Percentiles rank a stretch among this genome's conserved stretches.
phyloP scores from a whole-genome alignment of 2,329 filamentous ascomycete genomes.

The Zelopaecilomyces penicillatus region DNA sequence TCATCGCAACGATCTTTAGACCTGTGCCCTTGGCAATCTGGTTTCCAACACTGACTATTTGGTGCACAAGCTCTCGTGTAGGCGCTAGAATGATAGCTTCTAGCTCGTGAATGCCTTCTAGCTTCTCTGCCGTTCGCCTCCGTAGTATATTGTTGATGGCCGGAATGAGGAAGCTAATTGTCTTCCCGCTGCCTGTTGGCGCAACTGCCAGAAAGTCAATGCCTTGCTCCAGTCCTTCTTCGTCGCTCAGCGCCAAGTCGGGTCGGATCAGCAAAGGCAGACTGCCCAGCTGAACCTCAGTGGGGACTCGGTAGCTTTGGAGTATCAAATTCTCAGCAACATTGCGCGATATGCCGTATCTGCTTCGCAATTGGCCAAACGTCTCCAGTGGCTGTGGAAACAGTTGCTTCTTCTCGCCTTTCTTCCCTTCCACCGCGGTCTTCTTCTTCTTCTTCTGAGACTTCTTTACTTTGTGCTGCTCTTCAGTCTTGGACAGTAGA shows the following conservation, averaged over 20 bases:
- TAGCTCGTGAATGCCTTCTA: conserved; percentile 37
- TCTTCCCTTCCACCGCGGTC: conserved; percentile 36
- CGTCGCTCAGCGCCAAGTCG: conserved; percentile 37
- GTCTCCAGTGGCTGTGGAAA: conserved; percentile 72
- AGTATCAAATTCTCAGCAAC: conserved; percentile 69
- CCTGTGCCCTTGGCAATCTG: conserved; percentile 72
- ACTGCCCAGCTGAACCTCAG: conserved; percentile 85
- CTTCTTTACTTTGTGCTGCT: conserved; percentile 40
- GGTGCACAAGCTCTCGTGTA: conserved; percentile 68
- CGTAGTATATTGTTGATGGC: conserved; percentile 68
- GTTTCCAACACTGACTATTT: conserved; percentile 77
- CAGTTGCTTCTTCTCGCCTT: conserved; percentile 52
- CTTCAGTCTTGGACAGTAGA: conserved; percentile 50
- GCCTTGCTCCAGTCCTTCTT: conserved; percentile 24
- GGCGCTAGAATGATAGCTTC: conserved; percentile 67
- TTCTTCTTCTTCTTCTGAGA: conserved; percentile 47
- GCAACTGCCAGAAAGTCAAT: conserved; percentile 82
- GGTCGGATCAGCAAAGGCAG: conserved; percentile 67
- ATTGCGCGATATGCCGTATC: conserved; percentile 65
- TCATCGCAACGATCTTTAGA: conserved; percentile 72
- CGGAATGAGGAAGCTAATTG: conserved; percentile 83
- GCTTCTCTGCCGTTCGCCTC: conserved; percentile 39
- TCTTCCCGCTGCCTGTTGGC: conserved; percentile 95
- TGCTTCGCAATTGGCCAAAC: conserved; percentile 63
- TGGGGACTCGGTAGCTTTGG: conserved; percentile 83